phyloP scores from a whole-genome alignment of 192 early-diverging fungal genomes.

The Gaertneriomyces sp. region DNA sequence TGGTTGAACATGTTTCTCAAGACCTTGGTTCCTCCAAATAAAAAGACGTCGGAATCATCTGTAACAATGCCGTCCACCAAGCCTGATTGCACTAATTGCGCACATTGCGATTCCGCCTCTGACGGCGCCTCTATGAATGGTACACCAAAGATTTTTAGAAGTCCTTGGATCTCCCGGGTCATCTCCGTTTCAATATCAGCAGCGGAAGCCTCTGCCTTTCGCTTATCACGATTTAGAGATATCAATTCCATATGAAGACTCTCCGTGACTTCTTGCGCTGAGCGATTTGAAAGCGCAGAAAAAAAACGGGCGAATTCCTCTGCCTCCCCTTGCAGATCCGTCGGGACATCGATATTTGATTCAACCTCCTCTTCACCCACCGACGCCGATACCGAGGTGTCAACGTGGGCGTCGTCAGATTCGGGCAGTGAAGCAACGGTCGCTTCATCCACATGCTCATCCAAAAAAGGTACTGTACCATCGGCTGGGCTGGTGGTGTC shows the following conservation, averaged over 20 bases:
- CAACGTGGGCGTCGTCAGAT: not conserved
- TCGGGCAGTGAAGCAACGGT: not conserved
- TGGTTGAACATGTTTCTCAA: conserved; percentile 95
- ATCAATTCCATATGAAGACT: conserved; percentile 51
- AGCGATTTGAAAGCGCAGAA: conserved; percentile 40
- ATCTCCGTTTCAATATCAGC: conserved; percentile 67
- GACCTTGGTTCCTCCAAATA: conserved; percentile 77
- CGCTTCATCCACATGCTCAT: not conserved
- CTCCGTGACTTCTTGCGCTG: conserved; percentile 31
- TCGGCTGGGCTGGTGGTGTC: not conserved
- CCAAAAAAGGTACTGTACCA: not conserved
- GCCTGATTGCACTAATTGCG: conserved; percentile 42
- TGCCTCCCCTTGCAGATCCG: conserved; percentile 37
- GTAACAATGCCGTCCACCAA: conserved; percentile 94
- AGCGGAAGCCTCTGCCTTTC: conserved; percentile 55
- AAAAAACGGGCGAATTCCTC: conserved; percentile 68
- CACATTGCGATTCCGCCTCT: conserved; percentile 99
- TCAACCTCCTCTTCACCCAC: conserved; percentile 49
- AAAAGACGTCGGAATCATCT: conserved; percentile 95
- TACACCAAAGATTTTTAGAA: conserved; percentile 87
- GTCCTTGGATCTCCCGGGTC: conserved; percentile 68
- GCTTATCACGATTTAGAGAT: conserved; percentile 44
- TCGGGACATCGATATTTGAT: conserved; percentile 41
- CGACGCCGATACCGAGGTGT: conserved; percentile 3
- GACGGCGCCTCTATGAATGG: conserved; percentile 90